Percentiles rank a stretch among this genome's conserved stretches.
Evolutionary conservation across 73 alveolate species (phyloP).

Genomic region (Paramecium primaurelia): DNA sequence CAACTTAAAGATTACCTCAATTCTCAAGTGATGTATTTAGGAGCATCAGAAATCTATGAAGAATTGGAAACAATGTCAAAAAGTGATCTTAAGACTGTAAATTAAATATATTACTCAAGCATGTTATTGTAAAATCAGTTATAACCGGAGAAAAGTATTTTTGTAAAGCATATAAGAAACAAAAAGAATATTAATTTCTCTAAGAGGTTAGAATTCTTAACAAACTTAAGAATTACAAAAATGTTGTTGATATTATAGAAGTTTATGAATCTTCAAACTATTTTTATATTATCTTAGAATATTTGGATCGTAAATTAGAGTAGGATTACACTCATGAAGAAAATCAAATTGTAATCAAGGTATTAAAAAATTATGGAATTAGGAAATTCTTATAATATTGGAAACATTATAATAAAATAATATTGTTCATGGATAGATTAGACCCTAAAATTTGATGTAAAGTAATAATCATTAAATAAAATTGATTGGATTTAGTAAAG

Average conservation of each 20-base stretch:
- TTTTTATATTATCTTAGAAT: background rate
- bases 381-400: background rate
- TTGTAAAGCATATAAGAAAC: background rate
- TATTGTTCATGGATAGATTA: background rate
- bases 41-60: background rate
- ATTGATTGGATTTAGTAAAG: slow-evolving; percentile 1
- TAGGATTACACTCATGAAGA: background rate
- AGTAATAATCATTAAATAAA: background rate
- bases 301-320: background rate
- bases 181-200: background rate
- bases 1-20: background rate
- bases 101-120: background rate
- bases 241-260: background rate
- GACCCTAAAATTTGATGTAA: background rate
- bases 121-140: background rate
- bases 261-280: background rate
- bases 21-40: background rate
- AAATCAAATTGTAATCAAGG: background rate
- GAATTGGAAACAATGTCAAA: background rate
- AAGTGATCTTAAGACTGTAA: background rate
- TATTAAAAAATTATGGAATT: background rate
- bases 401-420: background rate
- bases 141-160: background rate
- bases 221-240: background rate
- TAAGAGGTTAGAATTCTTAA: background rate